Evolutionary conservation across 441 rosid genomes (phyloP).

Genomic region (Gossypium gossypioides): DNA sequence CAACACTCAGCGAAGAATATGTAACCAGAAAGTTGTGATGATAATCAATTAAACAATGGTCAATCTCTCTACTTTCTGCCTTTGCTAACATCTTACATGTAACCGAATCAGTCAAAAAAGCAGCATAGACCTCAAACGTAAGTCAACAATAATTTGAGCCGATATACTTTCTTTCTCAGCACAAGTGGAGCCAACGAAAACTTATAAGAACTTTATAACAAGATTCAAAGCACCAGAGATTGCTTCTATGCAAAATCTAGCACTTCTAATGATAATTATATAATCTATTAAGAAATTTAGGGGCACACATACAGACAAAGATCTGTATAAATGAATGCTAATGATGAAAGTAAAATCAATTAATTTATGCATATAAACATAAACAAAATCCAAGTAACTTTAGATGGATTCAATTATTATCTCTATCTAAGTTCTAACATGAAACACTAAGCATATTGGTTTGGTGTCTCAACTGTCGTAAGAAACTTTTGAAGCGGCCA

Average conservation of each 20-base stretch:
- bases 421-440: not conserved
- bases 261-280: not conserved
- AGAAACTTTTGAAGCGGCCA: not conserved
- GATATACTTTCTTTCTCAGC: not conserved
- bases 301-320: not conserved
- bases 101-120: not conserved
- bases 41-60: not conserved
- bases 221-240: not conserved
- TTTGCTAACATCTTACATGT: not conserved
- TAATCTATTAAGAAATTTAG: not conserved
- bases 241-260: not conserved
- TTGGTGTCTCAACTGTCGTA: not conserved
- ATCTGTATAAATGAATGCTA: not conserved
- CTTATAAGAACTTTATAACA: not conserved
- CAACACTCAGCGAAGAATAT: constrained; percentile 11
- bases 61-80: not conserved
- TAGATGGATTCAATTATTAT: not conserved
- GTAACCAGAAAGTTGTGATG: constrained; percentile 12
- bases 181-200: not conserved
- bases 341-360: not conserved
- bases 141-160: not conserved
- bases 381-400: not conserved
- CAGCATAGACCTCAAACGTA: not conserved
- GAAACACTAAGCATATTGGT: not conserved
- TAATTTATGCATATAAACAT: not conserved